Conservation (phyloP, 1,139 yeast genomes). For the Zygoascus meyerae region DNA sequence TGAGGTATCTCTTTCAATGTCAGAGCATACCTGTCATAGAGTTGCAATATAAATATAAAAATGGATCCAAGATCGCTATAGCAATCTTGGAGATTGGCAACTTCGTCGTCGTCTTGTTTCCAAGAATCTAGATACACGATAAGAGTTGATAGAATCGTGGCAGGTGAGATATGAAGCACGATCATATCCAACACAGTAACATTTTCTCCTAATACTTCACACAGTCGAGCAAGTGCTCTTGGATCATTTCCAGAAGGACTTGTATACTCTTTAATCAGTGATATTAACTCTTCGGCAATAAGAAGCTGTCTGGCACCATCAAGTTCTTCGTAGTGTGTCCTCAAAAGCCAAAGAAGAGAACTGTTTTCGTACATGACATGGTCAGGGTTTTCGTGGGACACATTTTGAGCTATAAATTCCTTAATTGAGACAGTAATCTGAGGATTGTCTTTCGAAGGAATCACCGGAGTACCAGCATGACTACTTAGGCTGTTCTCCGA, state of each 20-base stretch:
- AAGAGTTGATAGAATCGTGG: slow-evolving; percentile 28
- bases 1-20: slow-evolving; percentile 5
- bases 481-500: slow-evolving; percentile 16
- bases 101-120: slow-evolving; percentile 36
- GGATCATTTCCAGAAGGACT: slow-evolving; percentile 23
- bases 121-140: slow-evolving; percentile 35
- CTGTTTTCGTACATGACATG: slow-evolving; percentile 25
- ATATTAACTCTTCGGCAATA: slow-evolving; percentile 21
- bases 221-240: slow-evolving; percentile 40
- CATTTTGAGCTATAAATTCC: slow-evolving; percentile 16
- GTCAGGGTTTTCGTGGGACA: slow-evolving; percentile 26
- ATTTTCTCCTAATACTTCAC: slow-evolving; percentile 43
- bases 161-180: slow-evolving; percentile 30
- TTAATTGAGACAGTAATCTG: slow-evolving; percentile 16
- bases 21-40: slow-evolving; percentile 38
- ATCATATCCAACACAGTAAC: slow-evolving; percentile 41
- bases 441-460: slow-evolving; percentile 11
- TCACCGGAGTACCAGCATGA: slow-evolving; percentile 7
- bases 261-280: slow-evolving; percentile 24
- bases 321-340: slow-evolving; percentile 22
- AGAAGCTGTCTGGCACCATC: slow-evolving; percentile 27
- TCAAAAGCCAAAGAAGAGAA: slow-evolving; percentile 20
- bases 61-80: slow-evolving; percentile 62
- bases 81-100: slow-evolving; percentile 59
- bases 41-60: slow-evolving; percentile 45